Evolutionary conservation across 306 rosid genomes (phyloP), one percentile per base, ranked within the genome.

Genomic region (Fagus crenata): DNA sequence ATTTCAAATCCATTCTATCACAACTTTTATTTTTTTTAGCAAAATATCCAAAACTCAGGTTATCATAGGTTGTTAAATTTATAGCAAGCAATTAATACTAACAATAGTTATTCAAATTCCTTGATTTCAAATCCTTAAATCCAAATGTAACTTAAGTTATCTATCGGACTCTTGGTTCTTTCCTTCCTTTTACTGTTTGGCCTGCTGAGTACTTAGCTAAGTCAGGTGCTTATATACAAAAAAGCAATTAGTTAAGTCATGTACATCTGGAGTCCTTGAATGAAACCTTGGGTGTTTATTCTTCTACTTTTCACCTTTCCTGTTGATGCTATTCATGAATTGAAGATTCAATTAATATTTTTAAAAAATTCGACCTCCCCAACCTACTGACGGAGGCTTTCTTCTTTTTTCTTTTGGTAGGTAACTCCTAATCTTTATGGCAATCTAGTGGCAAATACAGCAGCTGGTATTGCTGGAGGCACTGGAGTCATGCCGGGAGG

Each of bases 401-500:
- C 6, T 78, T 22, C 28, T 51, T 31, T 46, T 75, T 55, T 79
- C 74, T 41, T 46, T 9, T 0, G 14, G 70, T 75, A 91, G 93
- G 92, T 92, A 67, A 90, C 96, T 8, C 96, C 97, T 51, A 92
- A 92, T 83, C 97, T 92, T 28, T 89, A 92, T 58, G 96, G 97
- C 28, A 92, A 92, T 81, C 89, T 92, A 14, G 96, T 92, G 33
- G 97, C 97, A 78, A 92, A 92, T 75, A 92, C 96, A 53, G 97
- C 93, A 65, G 93, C 93, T 61, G 93, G 97, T 71, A 90, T 90
- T 72, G 95, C 92, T 42, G 92, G 92, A 78, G 95, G 94, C 75
- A 86, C 92, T 35, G 96, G 97, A 40, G 88, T 92, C 79, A 92
- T 92, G 97, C 96, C 93, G 0, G 97, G 97, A 86, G 97, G 96